Percentiles rank a stretch among this genome's conserved stretches.
phyloP scores from a whole-genome alignment of 2,329 filamentous ascomycete species.

The Sporothrix phasma region DNA sequence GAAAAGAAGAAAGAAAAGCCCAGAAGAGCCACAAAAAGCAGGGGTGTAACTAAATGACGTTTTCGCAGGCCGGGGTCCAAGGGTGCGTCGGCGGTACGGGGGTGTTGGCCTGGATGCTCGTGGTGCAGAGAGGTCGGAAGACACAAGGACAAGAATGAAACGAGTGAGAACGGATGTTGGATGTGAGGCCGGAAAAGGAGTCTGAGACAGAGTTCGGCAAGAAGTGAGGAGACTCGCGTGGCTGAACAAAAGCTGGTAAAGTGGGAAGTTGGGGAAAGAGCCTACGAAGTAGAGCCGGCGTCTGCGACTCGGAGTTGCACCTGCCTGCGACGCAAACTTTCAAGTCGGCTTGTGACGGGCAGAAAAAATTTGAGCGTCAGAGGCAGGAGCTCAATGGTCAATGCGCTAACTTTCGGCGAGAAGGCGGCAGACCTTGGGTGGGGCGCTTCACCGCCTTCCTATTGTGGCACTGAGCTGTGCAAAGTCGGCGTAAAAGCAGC shows the following conservation, averaged over 20 bases:
- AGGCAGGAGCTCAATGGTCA: neutral
- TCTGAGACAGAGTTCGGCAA: neutral
- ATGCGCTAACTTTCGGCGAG: neutral
- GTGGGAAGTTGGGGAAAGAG: slow-evolving; percentile 3
- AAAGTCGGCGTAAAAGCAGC: too few species aligned
- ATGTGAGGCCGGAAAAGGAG: neutral
- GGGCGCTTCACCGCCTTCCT: neutral
- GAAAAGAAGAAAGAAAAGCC: too few species aligned
- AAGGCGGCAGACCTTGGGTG: neutral
- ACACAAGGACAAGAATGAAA: neutral
- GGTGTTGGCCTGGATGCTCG: neutral
- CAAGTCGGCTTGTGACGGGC: neutral
- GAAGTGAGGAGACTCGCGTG: neutral
- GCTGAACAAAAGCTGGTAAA: neutral
- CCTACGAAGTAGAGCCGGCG: neutral
- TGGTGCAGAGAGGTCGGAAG: neutral
- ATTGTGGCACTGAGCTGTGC: neutral
- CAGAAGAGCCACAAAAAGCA: neutral
- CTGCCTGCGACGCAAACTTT: neutral
- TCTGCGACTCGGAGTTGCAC: neutral
- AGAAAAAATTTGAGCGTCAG: neutral
- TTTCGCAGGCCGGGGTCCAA: neutral
- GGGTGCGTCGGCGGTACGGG: neutral
- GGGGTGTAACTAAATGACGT: neutral
- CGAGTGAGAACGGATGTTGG: neutral